Evolutionary conservation across 2,329 filamentous ascomycete species (phyloP).

Genomic region (Colletotrichum sp.): DNA sequence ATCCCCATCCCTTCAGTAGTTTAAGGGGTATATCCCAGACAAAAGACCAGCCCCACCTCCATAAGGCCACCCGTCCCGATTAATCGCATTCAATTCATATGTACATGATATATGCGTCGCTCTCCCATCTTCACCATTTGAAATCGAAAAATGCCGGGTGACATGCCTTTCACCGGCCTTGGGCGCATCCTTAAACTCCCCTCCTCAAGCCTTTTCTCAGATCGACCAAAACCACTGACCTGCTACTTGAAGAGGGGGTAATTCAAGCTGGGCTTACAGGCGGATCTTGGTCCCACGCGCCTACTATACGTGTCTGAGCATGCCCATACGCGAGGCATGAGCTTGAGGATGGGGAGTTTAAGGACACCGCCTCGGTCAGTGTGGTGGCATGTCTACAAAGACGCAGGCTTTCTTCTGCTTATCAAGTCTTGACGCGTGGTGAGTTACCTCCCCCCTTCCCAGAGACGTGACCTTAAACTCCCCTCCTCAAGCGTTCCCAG

Average conservation of each 20-base stretch:
- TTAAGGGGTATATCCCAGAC: neutral
- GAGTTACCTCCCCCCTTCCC: rapidly evolving
- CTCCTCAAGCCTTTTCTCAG: neutral
- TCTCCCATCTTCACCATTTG: neutral
- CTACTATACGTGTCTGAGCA: neutral
- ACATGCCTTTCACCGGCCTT: neutral
- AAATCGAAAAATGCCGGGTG: neutral
- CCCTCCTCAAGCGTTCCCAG: neutral
- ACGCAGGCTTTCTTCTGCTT: neutral
- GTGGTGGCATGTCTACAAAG: neutral
- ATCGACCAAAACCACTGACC: neutral
- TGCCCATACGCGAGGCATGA: neutral
- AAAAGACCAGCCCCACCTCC: neutral
- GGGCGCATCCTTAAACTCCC: neutral
- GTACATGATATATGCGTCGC: neutral
- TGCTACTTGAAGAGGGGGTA: neutral
- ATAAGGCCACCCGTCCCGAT: neutral
- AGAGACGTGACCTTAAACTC: neutral
- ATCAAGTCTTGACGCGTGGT: neutral
- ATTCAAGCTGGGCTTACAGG: neutral
- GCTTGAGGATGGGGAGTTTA: neutral
- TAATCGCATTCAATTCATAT: neutral
- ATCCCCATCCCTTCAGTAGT: neutral
- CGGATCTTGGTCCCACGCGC: neutral
- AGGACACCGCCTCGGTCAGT: neutral